These are phyloP conservation scores for Setaria viridis DNA, from an alignment of 202 grass and related monocot genomes.

Conservation along the genomic window DNA sequence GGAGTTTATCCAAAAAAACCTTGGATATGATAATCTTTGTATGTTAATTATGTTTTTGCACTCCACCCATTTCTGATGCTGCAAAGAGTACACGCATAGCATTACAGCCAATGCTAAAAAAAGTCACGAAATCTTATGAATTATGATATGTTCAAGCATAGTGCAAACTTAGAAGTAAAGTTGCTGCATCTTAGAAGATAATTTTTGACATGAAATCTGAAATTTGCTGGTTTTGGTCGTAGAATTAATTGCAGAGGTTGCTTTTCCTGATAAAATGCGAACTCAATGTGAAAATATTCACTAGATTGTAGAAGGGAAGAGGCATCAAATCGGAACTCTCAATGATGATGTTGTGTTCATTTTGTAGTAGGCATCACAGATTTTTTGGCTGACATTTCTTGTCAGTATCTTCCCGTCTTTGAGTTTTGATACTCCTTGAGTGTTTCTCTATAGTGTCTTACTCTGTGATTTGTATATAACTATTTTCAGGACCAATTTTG, in stretches of 20 bases:
- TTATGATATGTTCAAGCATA: constrained; percentile 1
- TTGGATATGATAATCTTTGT: not conserved
- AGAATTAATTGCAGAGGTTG: not conserved
- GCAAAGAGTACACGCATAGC: not conserved
- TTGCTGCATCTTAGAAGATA: not conserved
- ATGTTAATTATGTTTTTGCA: constrained; percentile 2
- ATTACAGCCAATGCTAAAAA: constrained; percentile 5
- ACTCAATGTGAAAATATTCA: not conserved
- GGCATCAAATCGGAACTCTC: constrained; percentile 6
- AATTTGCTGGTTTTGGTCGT: not conserved
- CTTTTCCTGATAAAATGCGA: not conserved
- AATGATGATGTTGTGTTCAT: constrained; percentile 1
- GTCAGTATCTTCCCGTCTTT: not conserved
- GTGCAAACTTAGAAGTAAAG: not conserved
- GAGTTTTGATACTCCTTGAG: not conserved
- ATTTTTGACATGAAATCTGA: not conserved
- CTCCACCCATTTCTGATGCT: not conserved
- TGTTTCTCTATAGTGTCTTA: constrained; percentile 28
- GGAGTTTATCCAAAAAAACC: no score
- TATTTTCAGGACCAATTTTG: constrained; percentile 79
- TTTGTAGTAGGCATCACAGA: not conserved
- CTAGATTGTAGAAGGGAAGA: not conserved
- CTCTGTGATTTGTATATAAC: constrained; percentile 32
- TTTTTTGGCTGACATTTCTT: not conserved
- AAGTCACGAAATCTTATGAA: not conserved